Evolutionary conservation across 2,329 filamentous ascomycete species (phyloP).

Genomic region (Microsporum ferrugineum): DNA sequence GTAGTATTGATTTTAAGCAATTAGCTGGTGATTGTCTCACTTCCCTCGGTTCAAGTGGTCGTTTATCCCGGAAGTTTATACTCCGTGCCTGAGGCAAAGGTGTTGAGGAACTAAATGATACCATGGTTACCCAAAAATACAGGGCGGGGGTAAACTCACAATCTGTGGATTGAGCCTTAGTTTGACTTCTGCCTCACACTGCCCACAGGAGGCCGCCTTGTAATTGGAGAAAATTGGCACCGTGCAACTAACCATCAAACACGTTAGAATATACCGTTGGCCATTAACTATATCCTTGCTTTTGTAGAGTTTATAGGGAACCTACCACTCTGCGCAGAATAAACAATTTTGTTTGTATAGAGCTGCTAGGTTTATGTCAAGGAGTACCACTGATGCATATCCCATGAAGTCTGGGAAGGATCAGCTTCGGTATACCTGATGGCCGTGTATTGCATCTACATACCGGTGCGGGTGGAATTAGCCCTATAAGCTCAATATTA

Average conservation of each 20-base stretch:
- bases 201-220: conserved; percentile 7
- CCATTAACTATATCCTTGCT: neutral
- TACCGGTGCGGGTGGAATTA: neutral
- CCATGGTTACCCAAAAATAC: neutral
- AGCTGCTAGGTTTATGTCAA: conserved; percentile 11
- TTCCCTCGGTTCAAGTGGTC: neutral
- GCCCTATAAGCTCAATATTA: neutral
- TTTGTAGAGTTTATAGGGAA: neutral
- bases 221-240: conserved; percentile 36
- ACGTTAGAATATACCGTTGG: neutral
- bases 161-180: conserved; percentile 14
- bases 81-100: neutral
- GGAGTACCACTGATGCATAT: conserved; percentile 12
- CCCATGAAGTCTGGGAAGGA: conserved; percentile 10
- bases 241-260: conserved; percentile 24
- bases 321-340: conserved; percentile 14
- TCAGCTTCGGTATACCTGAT: neutral
- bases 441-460: neutral
- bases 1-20: neutral
- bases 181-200: conserved; percentile 11
- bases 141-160: conserved; percentile 6
- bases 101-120: neutral
- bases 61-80: neutral
- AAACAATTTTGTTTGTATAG: conserved; percentile 11
- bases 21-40: neutral